Conservation (phyloP, 192 early-diverging fungal genomes). For the Coemansia sp. region DNA sequence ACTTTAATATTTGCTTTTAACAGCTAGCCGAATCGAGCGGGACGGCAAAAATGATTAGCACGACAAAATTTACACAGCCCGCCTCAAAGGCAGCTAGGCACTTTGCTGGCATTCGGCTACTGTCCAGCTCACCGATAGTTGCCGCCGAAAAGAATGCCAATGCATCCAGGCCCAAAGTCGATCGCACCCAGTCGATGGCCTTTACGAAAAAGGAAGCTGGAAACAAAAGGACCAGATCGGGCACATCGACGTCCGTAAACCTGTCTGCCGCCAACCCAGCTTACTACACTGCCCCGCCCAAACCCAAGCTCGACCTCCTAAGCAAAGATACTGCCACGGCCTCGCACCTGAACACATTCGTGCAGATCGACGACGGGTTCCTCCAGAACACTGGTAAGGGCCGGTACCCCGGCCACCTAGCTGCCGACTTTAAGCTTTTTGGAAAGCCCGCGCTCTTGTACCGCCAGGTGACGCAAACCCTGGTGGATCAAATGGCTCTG, state of each 20-base stretch:
- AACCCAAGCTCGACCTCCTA: constrained; percentile 10
- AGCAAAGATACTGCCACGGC: constrained; percentile 24
- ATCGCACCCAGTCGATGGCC: constrained; percentile 46
- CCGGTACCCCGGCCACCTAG: constrained; percentile 34
- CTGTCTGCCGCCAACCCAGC: constrained; percentile 32
- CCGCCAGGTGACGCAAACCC: constrained; percentile 32
- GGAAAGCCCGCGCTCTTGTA: constrained; percentile 47
- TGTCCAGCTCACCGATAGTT: background rate
- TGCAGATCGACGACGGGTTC: constrained; percentile 28
- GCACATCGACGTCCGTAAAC: constrained; percentile 42
- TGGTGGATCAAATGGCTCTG: constrained; percentile 30
- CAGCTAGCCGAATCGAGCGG: background rate
- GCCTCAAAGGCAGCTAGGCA: constrained; percentile 2
- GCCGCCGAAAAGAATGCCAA: constrained; percentile 1
- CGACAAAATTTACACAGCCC: constrained; percentile 1
- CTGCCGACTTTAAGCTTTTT: constrained; percentile 47
- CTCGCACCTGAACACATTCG: constrained; percentile 22
- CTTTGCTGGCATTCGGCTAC: constrained; percentile 1
- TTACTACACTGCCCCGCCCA: constrained; percentile 30
- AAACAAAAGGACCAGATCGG: constrained; percentile 23
- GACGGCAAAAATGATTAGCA: constrained; percentile 5
- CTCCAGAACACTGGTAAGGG: constrained; percentile 34
- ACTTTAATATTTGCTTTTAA: background rate
- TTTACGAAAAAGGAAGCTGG: constrained; percentile 29
- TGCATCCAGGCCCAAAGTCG: constrained; percentile 14